Percentiles rank a stretch among this genome's conserved stretches.
Evolutionary conservation across 768 basidiomycete genomes (phyloP).

Genomic region (Mycena indigotica): DNA sequence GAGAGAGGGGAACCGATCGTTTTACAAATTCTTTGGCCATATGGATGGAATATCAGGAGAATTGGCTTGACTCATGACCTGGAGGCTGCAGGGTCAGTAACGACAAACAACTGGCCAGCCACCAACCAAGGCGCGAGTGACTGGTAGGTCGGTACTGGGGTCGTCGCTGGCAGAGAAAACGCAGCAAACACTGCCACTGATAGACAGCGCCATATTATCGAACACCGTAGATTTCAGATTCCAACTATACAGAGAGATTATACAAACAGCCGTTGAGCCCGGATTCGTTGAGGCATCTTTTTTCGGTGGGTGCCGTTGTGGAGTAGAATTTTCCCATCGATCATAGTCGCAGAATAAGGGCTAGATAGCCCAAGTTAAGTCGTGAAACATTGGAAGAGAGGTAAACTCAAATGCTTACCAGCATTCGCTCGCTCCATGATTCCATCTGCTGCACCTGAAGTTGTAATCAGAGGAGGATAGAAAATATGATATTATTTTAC

Average conservation of each 20-base stretch:
- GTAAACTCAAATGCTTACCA: not conserved
- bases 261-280: not conserved
- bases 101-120: too few relatives aligned
- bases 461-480: not conserved
- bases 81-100: too few relatives aligned
- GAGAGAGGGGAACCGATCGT: too few relatives aligned
- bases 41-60: too few relatives aligned
- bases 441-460: not conserved
- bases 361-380: not conserved
- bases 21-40: too few relatives aligned
- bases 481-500: not conserved
- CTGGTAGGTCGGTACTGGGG: too few relatives aligned
- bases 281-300: not conserved
- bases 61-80: too few relatives aligned
- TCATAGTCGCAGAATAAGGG: not conserved
- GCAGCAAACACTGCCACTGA: not conserved
- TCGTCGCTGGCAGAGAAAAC: not conserved
- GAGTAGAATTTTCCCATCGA: not conserved
- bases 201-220: not conserved
- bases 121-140: too few relatives aligned
- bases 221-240: too few relatives aligned
- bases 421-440: not conserved
- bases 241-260: too few relatives aligned
- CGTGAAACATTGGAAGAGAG: not conserved
- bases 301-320: not conserved